A percentile compares a stretch with the other conserved stretches of the same genome.
Conservation (phyloP, 169 alveolate species). For the Plasmodium sp. region DNA sequence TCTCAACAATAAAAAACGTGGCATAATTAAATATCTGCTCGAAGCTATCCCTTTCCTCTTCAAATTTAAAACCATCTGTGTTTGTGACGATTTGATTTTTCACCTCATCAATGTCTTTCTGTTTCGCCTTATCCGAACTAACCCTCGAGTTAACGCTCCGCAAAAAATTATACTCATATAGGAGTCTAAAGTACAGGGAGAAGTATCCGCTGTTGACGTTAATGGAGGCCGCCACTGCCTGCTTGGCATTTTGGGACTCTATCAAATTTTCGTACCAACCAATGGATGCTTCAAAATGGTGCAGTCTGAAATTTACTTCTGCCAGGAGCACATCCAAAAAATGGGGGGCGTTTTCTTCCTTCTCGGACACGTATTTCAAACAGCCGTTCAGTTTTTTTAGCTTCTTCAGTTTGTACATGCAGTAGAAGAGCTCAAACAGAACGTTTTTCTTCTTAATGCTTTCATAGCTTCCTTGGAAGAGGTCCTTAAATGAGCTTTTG, state of each 20-base stretch:
- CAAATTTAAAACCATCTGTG: slow-evolving; percentile 36
- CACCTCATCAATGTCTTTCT: slow-evolving; percentile 10
- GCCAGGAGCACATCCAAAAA: slow-evolving; percentile 31
- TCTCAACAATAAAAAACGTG: slow-evolving; percentile 46
- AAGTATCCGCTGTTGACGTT: slow-evolving; percentile 39
- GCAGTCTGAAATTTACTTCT: slow-evolving; percentile 26
- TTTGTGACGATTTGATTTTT: slow-evolving; percentile 15
- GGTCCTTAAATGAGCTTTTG: slow-evolving; percentile 6
- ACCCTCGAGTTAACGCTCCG: background rate
- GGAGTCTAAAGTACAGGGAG: slow-evolving; percentile 11
- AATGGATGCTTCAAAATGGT: slow-evolving; percentile 25
- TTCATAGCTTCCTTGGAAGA: slow-evolving; percentile 45
- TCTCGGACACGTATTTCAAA: slow-evolving; percentile 20
- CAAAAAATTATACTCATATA: slow-evolving; percentile 59
- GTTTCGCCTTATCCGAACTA: background rate
- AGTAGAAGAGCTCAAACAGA: slow-evolving; percentile 60
- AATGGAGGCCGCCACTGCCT: slow-evolving; percentile 33
- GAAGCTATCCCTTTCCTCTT: slow-evolving; percentile 29
- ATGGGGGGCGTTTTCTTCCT: slow-evolving; percentile 12
- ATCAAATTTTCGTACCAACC: slow-evolving; percentile 22
- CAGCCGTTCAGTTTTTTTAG: slow-evolving; percentile 58
- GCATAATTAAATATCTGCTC: slow-evolving; percentile 42
- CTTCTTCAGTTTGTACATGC: slow-evolving; percentile 39
- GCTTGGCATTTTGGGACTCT: slow-evolving; percentile 3
- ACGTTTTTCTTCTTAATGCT: slow-evolving; percentile 26